Evolutionary conservation across 2,329 filamentous ascomycete species (phyloP).

Genomic region (Cladosporium sp.): DNA sequence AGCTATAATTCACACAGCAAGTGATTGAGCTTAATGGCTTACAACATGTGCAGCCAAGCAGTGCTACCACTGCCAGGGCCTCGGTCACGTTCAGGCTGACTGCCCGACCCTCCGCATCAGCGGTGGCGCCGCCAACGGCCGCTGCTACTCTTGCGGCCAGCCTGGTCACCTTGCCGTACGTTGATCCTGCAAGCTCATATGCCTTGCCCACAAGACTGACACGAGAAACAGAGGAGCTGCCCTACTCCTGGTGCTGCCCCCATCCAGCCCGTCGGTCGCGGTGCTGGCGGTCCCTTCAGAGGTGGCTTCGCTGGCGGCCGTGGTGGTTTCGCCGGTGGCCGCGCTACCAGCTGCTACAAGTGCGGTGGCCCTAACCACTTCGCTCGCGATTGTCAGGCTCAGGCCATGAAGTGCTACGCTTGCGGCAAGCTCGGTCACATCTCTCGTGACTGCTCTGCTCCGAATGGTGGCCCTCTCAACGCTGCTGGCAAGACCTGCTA

Average conservation of each 20-base stretch:
- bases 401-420: slow-evolving; percentile 98
- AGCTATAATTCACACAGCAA: slow-evolving; percentile 34
- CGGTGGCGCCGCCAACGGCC: slow-evolving; percentile 74
- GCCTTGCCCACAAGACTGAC: slow-evolving; percentile 11
- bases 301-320: slow-evolving; percentile 68
- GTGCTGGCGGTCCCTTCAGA: slow-evolving; percentile 61
- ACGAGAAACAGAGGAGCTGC: slow-evolving; percentile 70
- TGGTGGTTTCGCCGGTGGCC: slow-evolving; percentile 66
- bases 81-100: slow-evolving; percentile 97
- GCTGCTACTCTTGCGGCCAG: slow-evolving; percentile 96
- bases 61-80: slow-evolving; percentile 99
- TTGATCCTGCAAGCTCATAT: slow-evolving; percentile 26
- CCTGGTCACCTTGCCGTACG: slow-evolving; percentile 86
- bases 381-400: slow-evolving; percentile 95
- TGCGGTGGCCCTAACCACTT: slow-evolving; percentile 92
- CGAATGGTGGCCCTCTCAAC: slow-evolving; percentile 93
- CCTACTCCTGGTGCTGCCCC: slow-evolving; percentile 70
- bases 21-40: slow-evolving; percentile 20
- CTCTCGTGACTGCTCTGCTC: slow-evolving; percentile 90
- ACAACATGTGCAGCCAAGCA: slow-evolving; percentile 71
- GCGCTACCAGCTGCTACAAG: slow-evolving; percentile 69
- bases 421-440: slow-evolving; percentile 95
- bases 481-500: slow-evolving; percentile 98
- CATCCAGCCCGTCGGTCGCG: slow-evolving; percentile 55
- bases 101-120: slow-evolving; percentile 94